Base-by-base conservation (phyloP, 2,329 filamentous ascomycete species). In the Penicillium hordei region DNA sequence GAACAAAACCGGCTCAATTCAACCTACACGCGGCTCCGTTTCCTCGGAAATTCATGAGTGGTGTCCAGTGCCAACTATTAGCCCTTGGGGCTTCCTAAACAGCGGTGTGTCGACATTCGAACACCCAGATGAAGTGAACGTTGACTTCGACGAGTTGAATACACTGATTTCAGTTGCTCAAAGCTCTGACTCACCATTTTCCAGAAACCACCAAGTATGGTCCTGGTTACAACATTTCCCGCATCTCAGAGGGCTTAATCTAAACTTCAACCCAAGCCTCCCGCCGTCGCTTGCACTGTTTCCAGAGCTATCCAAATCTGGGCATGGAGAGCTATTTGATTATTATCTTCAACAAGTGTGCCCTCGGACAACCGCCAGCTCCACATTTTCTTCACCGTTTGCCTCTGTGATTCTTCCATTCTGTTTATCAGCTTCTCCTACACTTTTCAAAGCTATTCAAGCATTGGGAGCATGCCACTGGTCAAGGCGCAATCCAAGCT, bases 341-440 rank as follows among this genome's bases (percentile, higher is more conserved):
- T 77, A 77, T 53, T 78, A 75, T 60, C 67, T 76, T 6, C 70
- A 71, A n/a, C 72, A 71, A 34, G 67, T 77, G 6, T 77, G 75
- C 52, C 75, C 75, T 29, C 70, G 75, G 5, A 77, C 75, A 6
- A 75, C 73, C 1, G 69, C 74, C n/a, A 76, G 72, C 57, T 69
- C 68, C 2, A 69, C 61, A 15, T 42, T 62, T 1, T 65, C 69
- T 2, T 77, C 75, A 4, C 75, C 75, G 5, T 77, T 78, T 50
- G 74, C 72, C 17, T 73, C 75, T 9, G 60, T 76, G 9, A 70
- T 77, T 38, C 57, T 78, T 17, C 75, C 75, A 1, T 76, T 77
- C 52, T 73, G 71, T 31, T 54, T 73, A 21, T 70, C 75, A 1
- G 74, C 74, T 0, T 76, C 75, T 8, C 70, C 73, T 5, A 70